Base-by-base conservation (phyloP, 2,329 filamentous ascomycete genomes). In the Shiraia bambusicola region DNA sequence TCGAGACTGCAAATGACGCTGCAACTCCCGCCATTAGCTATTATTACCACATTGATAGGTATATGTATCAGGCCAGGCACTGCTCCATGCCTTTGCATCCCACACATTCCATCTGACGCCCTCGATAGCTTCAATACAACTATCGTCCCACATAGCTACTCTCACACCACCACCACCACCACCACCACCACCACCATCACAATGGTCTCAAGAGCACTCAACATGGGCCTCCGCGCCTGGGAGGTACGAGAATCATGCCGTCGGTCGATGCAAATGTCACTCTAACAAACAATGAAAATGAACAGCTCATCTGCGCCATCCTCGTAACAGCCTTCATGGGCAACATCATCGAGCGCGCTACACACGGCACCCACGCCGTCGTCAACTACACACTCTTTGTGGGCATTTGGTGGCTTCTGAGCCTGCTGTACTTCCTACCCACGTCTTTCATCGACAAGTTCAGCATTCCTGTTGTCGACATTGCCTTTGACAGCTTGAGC, bases 331-430 rank as follows among this genome's bases (percentile, higher is more conserved):
- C 79, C 10, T 72, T 85, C 32, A 63, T 82, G 53, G 82, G 80
- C 53, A 81, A 83, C 72, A 82, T 83, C 72, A 81, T 84, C 60
- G 71, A 73, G 37, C 69, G 74, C 28, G 67, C 75, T 4, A 70
- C 69, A 43, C 56, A 69, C 37, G 78, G 80, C 61, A 79, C 81
- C 55, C 76, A 80, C 2, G 71, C 76, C 15, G 73, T 81, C 37
- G 71, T 86, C 69, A 69, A 75, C 73, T 73, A 78, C 72, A 75
- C 80, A 67, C 84, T 91, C 73, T 91, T 90, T 66, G 80, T 84
- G 51, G 75, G 80, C 26, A 78, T 79, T 1, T 74, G 87, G 49
- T 77, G 78, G 29, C 86, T 86, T 82, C 59, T 89, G 24, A 77
- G 79, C 31, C 69, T 81, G 28, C 65, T 90, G 36, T 83, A 80